Evolutionary conservation across 768 basidiomycete species (phyloP), one percentile per base, ranked within the genome.

Genomic region (Termitomyces sp.): DNA sequence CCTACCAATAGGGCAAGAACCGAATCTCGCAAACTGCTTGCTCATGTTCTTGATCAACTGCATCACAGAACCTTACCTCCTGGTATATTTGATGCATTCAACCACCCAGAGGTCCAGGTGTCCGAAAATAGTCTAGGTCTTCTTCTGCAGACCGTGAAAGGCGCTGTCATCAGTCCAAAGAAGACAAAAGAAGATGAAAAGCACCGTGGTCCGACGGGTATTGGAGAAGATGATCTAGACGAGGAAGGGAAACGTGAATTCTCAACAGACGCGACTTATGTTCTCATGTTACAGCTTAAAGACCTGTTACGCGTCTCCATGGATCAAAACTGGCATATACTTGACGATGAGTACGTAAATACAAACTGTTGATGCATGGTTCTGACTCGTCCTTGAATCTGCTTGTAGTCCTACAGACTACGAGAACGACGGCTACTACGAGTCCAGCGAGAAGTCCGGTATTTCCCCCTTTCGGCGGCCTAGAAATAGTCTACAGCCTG

Each of bases 21-120:
- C 53, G 89, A 89, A 67, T 82, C 85, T 9, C 79, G 83, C 49
- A 91, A 91, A 66, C 73, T 90, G 23, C 73, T 91, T 3, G 77
- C 80, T 0, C 83, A 87, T 65, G 72, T 89, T 30, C 71, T 92
- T 15, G 74, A 74, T 19, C 82, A 86, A 62, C 75, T 93, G n/a
- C 78, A 81, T 47, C 72, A 70, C 50, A 77, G 90, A 54, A 71
- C 70, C 4, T 74, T 75, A 58, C 83, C 86, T 31, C 81, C 83
- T 2, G 66, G 81, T 1, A 70, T 82, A 35, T 78, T 80, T 54
- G 79, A 82, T 40, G 63, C 66, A 6, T 68, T 79, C 28, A 67
- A 68, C 38, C 66, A 64, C 11, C 49, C 63, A 15, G 62, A 61
- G 19, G 60, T 67, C 26, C 67, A 66, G 48, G 52, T 61, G 17